Percentiles rank a stretch among this genome's conserved stretches.
Conservation (phyloP, 1,284 basidiomycete genomes). For the Malassezia globosa region DNA sequence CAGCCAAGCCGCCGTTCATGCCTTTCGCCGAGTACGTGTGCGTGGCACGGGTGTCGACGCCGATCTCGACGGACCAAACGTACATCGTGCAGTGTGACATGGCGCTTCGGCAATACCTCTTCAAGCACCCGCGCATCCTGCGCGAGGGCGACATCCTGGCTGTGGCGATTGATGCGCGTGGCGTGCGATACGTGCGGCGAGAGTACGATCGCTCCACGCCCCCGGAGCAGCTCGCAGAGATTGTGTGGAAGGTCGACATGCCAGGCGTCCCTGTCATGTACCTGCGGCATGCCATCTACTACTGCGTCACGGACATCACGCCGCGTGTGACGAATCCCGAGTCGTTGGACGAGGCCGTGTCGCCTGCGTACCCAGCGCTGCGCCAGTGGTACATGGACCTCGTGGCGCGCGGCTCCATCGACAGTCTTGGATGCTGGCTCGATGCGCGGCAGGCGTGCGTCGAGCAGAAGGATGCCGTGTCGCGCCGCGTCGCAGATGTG, state of each 20-base stretch:
- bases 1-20: slow-evolving; percentile 29
- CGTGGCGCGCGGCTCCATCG: neutral
- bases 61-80: slow-evolving; percentile 61
- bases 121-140: slow-evolving; percentile 55
- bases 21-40: slow-evolving; percentile 52
- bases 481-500: slow-evolving; percentile 58
- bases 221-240: slow-evolving; percentile 28
- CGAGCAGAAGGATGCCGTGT: slow-evolving; percentile 66
- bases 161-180: slow-evolving; percentile 56
- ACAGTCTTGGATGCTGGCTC: slow-evolving; percentile 46
- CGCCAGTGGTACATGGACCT: slow-evolving; percentile 9
- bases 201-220: slow-evolving; percentile 23
- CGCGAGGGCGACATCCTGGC: slow-evolving; percentile 71
- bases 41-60: slow-evolving; percentile 71
- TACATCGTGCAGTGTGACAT: slow-evolving; percentile 63
- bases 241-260: neutral
- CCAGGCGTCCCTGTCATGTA: slow-evolving; percentile 2
- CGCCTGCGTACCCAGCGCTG: slow-evolving; percentile 2
- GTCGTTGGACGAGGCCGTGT: neutral
- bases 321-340: slow-evolving; percentile 45
- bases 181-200: slow-evolving; percentile 37
- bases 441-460: slow-evolving; percentile 64
- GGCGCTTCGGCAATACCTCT: slow-evolving; percentile 62
- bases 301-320: slow-evolving; percentile 68
- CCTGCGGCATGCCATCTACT: slow-evolving; percentile 55